Conservation (phyloP, 768 basidiomycete species). For the Brasilioporus rufonigricans region DNA sequence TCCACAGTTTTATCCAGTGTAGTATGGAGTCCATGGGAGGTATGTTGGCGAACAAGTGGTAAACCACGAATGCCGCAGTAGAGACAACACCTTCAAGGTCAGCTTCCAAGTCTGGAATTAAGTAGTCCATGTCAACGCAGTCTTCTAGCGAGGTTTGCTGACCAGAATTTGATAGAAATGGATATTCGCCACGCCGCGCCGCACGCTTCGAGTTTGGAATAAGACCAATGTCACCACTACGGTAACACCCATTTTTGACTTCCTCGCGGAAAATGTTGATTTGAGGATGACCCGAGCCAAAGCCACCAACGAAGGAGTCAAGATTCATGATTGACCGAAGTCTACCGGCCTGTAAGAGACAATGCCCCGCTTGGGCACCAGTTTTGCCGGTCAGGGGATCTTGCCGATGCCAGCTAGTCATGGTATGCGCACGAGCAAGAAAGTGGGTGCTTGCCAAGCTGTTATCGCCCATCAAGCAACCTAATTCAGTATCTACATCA, state of each 20-base stretch:
- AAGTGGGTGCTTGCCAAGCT: not conserved
- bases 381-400: not conserved
- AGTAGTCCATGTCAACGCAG: not conserved
- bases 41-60: not conserved
- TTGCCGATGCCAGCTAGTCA: not conserved
- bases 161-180: not conserved
- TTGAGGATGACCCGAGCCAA: not conserved
- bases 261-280: not conserved
- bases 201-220: not conserved
- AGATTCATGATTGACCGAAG: not conserved
- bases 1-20: not conserved
- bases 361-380: not conserved
- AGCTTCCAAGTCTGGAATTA: not conserved
- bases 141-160: no score
- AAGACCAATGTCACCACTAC: no score
- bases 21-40: not conserved
- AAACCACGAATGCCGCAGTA: conserved; percentile 1
- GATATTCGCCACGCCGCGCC: not conserved
- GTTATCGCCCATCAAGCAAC: not conserved
- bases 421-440: not conserved
- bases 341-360: not conserved
- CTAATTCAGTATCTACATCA: not conserved
- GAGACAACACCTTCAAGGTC: not conserved
- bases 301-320: no score
- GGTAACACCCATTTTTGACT: no score